These are phyloP conservation scores for Piromyces sp. DNA, from an alignment of 192 early-diverging fungal genomes.

Conservation along the genomic window DNA sequence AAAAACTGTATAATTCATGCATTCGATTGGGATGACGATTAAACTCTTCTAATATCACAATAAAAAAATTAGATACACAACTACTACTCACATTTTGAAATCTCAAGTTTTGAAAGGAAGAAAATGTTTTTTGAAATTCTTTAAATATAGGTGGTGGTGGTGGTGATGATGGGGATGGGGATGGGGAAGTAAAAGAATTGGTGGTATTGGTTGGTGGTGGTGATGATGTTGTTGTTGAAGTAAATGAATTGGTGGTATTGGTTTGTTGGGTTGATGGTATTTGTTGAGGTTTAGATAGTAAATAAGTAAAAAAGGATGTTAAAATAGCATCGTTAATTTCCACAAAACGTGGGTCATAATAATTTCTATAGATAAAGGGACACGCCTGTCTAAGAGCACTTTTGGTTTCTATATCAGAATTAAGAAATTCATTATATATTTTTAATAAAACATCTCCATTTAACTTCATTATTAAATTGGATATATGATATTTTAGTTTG, in stretches of 20 bases:
- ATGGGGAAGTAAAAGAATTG: too few species aligned
- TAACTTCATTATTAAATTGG: not conserved
- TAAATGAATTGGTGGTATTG: too few species aligned
- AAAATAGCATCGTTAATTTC: not conserved
- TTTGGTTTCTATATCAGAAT: not conserved
- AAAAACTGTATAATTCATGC: too few species aligned
- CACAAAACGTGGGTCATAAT: not conserved
- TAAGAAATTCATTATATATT: not conserved
- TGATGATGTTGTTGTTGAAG: too few species aligned
- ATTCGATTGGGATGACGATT: not conserved
- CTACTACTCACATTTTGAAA: not conserved
- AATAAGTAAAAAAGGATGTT: not conserved
- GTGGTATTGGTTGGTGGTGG: too few species aligned
- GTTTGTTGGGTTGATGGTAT: too few species aligned
- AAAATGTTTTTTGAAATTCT: not conserved
- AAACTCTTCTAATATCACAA: not conserved
- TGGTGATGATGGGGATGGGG: too few species aligned
- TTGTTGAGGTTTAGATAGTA: not conserved
- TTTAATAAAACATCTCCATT: not conserved
- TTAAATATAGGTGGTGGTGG: not conserved
- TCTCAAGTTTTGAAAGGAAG: not conserved
- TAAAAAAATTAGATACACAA: not conserved
- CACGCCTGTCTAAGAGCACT: not conserved
- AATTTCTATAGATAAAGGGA: not conserved
- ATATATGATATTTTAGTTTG: too few species aligned